Conservation (phyloP, 352 stramenopile genomes). For the Pythium rishiriense region DNA sequence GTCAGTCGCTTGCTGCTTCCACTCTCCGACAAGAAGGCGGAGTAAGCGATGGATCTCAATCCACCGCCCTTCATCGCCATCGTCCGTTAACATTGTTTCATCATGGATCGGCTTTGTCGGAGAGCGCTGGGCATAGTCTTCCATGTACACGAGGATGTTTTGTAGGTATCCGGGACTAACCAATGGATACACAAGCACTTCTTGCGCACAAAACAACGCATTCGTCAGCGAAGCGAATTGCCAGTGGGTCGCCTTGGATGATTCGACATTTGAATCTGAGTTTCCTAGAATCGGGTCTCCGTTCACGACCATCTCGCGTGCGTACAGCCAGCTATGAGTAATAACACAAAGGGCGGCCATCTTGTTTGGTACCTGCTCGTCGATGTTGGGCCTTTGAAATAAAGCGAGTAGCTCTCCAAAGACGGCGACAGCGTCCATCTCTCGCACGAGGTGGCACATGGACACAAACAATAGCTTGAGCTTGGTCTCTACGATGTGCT, state of each 20-base stretch:
- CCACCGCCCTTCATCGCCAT: constrained; percentile 24
- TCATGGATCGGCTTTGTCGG: constrained; percentile 23
- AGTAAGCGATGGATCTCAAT: constrained; percentile 73
- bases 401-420: constrained; percentile 68
- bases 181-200: constrained; percentile 71
- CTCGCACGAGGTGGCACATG: constrained; percentile 48
- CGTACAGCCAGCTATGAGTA: constrained; percentile 62
- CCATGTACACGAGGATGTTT: constrained; percentile 52
- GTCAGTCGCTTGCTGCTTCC: constrained; percentile 60
- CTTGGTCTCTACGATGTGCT: constrained; percentile 52
- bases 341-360: constrained; percentile 60
- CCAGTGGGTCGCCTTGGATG: constrained; percentile 43
- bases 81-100: background rate
- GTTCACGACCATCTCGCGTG: constrained; percentile 58
- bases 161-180: constrained; percentile 60
- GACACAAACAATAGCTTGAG: constrained; percentile 67
- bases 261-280: constrained; percentile 19
- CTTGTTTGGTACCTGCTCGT: constrained; percentile 41
- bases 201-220: constrained; percentile 60
- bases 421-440: constrained; percentile 60
- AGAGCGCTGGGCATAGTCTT: constrained; percentile 50
- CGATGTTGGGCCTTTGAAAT: constrained; percentile 31
- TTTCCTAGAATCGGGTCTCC: constrained; percentile 31
- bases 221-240: constrained; percentile 59
- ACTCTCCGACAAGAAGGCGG: constrained; percentile 63